Evolutionary conservation across 495 filamentous ascomycete genomes (phyloP), one percentile per base, ranked within the genome.

Genomic region (Penicillium herquei): DNA sequence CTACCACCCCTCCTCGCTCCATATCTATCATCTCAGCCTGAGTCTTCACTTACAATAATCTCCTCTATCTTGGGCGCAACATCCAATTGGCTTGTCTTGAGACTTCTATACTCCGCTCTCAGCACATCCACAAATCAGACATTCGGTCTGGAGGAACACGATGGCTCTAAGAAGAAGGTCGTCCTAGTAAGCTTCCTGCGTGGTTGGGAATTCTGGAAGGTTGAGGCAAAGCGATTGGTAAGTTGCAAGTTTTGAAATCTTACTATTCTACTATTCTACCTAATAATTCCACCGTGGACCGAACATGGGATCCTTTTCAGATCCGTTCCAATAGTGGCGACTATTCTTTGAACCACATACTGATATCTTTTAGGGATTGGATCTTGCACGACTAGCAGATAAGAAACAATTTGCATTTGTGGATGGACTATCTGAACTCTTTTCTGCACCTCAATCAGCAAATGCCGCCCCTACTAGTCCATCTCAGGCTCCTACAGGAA

Each of bases 171-270:
- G 44, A 65, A 61, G 54, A 77, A 77, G n/a, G 84, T 98, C 4
- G 72, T 96, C 13, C 73, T 96, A 0, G 84, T 92, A 56, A 91
- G 87, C 73, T 96, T 86, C 70, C 73, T 95, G 70, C 81, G 88
- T 49, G 86, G 91, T 61, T 79, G 73, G 56, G 73, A 79, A 26
- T 95, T 95, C 66, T 96, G 91, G 92, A 84, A 70, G 45, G 77
- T 84, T 4, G 78, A 80, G 41, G 80, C 78, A 26, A 80, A 79
- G 52, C 81, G 81, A 68, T 64, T 90, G 57, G 84, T 87, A 69
- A 56, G 78, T 75, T 9, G 16, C 16, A 11, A 17, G 5, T 46
- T 30, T 26, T 26, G n/a, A n/a, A n/a, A n/a, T n/a, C n/a, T n/a
- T 2, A 46, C 6, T 46, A 46, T 26, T 43, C 6, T 2, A 37